phyloP scores from a whole-genome alignment of 257 asterid genomes.

The Fraxinus cuspidata region DNA sequence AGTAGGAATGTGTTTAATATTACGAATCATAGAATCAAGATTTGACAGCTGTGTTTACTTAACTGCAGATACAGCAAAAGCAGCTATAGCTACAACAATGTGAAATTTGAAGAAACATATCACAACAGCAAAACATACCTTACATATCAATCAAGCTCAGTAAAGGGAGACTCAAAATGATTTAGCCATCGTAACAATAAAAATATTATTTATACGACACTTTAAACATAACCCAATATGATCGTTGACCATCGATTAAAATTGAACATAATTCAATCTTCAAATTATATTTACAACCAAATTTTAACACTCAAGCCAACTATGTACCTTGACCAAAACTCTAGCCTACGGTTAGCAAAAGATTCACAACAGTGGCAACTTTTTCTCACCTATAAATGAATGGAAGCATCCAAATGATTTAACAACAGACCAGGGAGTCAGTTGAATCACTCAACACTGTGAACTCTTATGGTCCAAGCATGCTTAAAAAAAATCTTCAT shows the following conservation, averaged over 20 bases:
- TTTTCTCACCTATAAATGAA: background rate
- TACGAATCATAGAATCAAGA: background rate
- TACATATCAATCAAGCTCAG: background rate
- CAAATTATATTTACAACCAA: background rate
- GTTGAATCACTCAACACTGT: background rate
- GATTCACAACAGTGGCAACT: background rate
- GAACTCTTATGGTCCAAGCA: background rate
- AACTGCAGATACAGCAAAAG: background rate
- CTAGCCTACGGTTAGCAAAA: background rate
- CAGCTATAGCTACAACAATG: background rate
- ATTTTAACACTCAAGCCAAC: background rate
- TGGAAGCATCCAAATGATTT: background rate
- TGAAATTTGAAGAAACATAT: background rate
- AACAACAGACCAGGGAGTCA: background rate
- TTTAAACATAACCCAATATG: background rate
- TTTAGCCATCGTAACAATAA: background rate
- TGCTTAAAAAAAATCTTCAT: background rate
- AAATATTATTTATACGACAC: background rate
- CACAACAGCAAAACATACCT: background rate
- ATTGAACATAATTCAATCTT: background rate
- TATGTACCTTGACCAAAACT: background rate
- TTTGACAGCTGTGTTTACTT: background rate
- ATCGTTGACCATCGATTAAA: background rate
- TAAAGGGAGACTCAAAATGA: background rate
- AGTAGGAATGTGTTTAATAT: background rate